Evolutionary conservation across 768 basidiomycete species (phyloP), one percentile per base, ranked within the genome.

Genomic region (Galerina sulciceps): DNA sequence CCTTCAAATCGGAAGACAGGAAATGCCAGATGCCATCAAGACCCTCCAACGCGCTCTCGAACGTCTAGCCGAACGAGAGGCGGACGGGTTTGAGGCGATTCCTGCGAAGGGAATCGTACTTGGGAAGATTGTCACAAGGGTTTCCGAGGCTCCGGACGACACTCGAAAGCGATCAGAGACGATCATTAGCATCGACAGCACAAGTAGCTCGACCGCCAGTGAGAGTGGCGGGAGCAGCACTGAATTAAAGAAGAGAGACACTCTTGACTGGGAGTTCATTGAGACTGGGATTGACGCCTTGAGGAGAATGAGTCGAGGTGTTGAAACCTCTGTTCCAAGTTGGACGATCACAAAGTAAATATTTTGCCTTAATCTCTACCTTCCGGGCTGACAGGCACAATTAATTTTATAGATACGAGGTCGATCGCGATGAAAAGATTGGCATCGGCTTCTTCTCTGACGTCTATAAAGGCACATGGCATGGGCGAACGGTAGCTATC

Each of bases 11-110:
- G 79, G 79, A 35, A 75, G 85, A 45, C 82, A 84, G 44, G 88
- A 91, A 69, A 87, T 91, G 81, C 87, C 88, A 1, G 91, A 93
- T 70, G 90, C 90, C 11, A 85, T 92, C 69, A 91, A 90, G 74
- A 87, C 91, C 4, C 77, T 93, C 15, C 90, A 91, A 73, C 74
- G 91, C 20, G 72, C 72, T n/a, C 66, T 69, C 20, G 72, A 73
- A 52, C 60, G 61, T 10, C 51, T 69, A 8, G 57, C 65, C 10
- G 69, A 72, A 14, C 53, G 55, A 20, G 62, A 67, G 6, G 53
- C 42, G 31, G 59, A 57, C 11, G 53, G 37, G 14, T 51, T 40
- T 23, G 26, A 42, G 20, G 14, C 51, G 47, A 20, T 54, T 53
- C 23, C 59, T 13, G 35, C 37, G 22, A 57, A 57, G 53, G 61